Base-by-base conservation (phyloP, 176 grass and related monocot species). In the Bromus sterilis region DNA sequence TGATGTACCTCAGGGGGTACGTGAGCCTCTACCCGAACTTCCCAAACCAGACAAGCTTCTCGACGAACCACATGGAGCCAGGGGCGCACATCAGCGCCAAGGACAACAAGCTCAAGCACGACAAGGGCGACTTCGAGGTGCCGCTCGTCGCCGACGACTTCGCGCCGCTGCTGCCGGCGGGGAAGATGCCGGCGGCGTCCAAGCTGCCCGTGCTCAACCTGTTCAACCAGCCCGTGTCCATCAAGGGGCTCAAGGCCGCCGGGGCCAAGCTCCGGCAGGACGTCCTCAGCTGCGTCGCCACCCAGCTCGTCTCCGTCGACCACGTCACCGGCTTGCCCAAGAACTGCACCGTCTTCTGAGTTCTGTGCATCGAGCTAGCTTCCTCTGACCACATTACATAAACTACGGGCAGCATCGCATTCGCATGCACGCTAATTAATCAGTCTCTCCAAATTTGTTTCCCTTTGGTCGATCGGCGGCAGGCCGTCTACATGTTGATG, bases 31-130 rank as follows among this genome's bases (percentile, higher is more conserved):
- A 95, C 86, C 93, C 96, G 0, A 99, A 99, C 77, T 95, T 99
- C 82, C 96, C 96, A 37, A 79, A 89, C 75, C 96, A 99, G 73
- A 79, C 86, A 4, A 99, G 96, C 84, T 99, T 99, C 88, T 99
- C 96, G 2, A 99, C 96, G 2, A 99, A 99, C 84, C 96, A 99
- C 93, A 95, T 99, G 96, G 96, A 99, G 76, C 96, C 96, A 3
- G 96, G 96, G 1, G 96, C 96, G 0, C 96, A 99, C 85, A 99
- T 99, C 80, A 90, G 91, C 83, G 93, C 96, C 55, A 95, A 91
- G 86, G 93, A 80, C 88, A 99, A 95, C 81, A 77, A 26, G 36
- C 63, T 95, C 12, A 91, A 84, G 78, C 96, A 99, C 40, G 30
- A 91, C 79, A 95, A 83, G 79, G 44, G 0, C 0, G 96, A 99